Conservation (phyloP, 2,329 filamentous ascomycete species). For the Aspergillus clavatus region DNA sequence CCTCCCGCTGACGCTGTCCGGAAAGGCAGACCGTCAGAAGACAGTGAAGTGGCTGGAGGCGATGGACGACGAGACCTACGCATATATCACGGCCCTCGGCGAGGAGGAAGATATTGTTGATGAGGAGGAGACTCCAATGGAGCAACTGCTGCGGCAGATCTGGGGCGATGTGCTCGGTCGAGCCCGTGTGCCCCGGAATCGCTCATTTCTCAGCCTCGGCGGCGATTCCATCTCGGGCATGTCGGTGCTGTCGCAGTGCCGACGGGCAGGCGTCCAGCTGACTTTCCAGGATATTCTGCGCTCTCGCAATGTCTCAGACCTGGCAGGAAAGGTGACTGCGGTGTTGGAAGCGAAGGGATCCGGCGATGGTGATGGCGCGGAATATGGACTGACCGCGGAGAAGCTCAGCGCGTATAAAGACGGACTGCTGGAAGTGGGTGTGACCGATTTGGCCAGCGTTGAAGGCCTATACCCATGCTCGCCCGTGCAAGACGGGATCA, state of each 20-base stretch:
- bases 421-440: too few relatives aligned
- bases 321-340: too few relatives aligned
- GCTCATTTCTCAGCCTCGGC: constrained; percentile 36
- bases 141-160: constrained; percentile 5
- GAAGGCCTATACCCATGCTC: constrained; percentile 38
- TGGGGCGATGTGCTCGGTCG: constrained; percentile 40
- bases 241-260: constrained; percentile 9
- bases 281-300: too few relatives aligned
- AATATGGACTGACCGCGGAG: too few relatives aligned
- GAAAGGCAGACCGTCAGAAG: constrained; percentile 23
- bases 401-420: too few relatives aligned
- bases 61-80: constrained; percentile 1
- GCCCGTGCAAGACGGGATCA: constrained; percentile 33
- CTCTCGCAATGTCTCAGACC: too few relatives aligned
- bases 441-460: too few relatives aligned
- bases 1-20: constrained; percentile 20
- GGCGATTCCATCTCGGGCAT: constrained; percentile 15
- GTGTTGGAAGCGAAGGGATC: too few relatives aligned
- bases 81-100: neutral
- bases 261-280: too few relatives aligned
- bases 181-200: constrained; percentile 52
- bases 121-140: constrained; percentile 1
- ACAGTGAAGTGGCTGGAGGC: constrained; percentile 8
- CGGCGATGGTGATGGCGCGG: too few relatives aligned
- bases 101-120: constrained; percentile 1